A percentile compares a stretch with the other conserved stretches of the same genome.
Conservation (phyloP, 2,329 filamentous ascomycete species). For the Alternaria conjuncta region DNA sequence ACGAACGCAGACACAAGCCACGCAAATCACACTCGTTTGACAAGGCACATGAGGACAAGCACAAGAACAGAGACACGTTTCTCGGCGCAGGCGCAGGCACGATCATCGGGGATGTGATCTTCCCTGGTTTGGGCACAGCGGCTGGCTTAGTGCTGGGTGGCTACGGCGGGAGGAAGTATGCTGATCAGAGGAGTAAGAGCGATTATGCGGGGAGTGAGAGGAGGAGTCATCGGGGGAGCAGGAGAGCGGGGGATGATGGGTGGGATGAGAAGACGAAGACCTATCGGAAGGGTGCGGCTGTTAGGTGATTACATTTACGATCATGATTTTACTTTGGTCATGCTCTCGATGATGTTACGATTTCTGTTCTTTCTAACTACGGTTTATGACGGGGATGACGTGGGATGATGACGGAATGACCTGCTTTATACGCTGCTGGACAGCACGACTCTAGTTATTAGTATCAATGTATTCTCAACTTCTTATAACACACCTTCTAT, state of each 20-base stretch:
- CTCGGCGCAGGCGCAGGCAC: slow-evolving; percentile 54
- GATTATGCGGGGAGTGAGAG: slow-evolving; percentile 14
- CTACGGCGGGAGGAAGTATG: slow-evolving; percentile 51
- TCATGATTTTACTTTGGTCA: neutral
- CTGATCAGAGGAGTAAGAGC: slow-evolving; percentile 40
- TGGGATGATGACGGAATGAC: neutral
- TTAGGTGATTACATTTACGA: slow-evolving; percentile 49
- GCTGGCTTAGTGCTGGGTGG: slow-evolving; percentile 51
- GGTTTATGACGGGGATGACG: neutral
- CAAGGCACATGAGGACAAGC: slow-evolving; percentile 19
- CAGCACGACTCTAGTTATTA: neutral
- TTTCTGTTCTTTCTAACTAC: neutral
- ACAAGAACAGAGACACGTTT: slow-evolving; percentile 49
- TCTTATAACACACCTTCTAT: neutral
- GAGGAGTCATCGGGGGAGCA: slow-evolving; percentile 40
- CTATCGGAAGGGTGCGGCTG: slow-evolving; percentile 64
- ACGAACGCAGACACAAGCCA: neutral
- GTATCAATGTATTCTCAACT: neutral
- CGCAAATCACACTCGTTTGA: slow-evolving; percentile 2
- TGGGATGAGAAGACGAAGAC: slow-evolving; percentile 46
- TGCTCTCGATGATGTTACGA: neutral
- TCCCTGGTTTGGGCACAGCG: slow-evolving; percentile 52
- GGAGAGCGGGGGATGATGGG: slow-evolving; percentile 44
- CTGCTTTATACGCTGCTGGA: slow-evolving; percentile 4
- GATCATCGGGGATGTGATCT: slow-evolving; percentile 53